Percentiles rank a stretch among this genome's conserved stretches.
phyloP scores from a whole-genome alignment of 371 early-diverging fungal genomes.

The Zopfochytrium polystomum region DNA sequence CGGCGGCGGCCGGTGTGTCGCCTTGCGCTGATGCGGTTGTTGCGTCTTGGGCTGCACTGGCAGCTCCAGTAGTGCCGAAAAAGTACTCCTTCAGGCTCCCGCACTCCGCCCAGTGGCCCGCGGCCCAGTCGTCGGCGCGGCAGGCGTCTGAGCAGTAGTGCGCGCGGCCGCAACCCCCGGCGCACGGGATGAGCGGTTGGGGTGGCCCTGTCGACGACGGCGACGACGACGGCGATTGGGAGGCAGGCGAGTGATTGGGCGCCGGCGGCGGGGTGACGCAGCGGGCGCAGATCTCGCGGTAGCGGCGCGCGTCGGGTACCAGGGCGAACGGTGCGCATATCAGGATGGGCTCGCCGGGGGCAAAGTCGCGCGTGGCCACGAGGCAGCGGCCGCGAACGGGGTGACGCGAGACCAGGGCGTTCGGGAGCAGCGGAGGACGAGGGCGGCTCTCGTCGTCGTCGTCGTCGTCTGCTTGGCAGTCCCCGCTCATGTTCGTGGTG shows the following conservation, averaged over 20 bases:
- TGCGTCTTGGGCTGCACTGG: background rate
- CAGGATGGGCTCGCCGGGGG: slow-evolving; percentile 30
- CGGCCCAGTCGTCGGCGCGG: slow-evolving; percentile 16
- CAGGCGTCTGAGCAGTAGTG: slow-evolving; percentile 26
- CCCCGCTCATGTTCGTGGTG: too few relatives aligned
- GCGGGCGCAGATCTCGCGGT: slow-evolving; percentile 13
- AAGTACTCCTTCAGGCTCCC: slow-evolving; percentile 11
- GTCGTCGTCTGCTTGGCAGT: too few relatives aligned
- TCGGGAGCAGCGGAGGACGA: too few relatives aligned
- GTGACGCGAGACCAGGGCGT: slow-evolving; percentile 11
- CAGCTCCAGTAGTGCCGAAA: background rate
- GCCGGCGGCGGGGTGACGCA: slow-evolving; percentile 18
- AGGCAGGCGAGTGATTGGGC: background rate
- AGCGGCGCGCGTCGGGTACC: slow-evolving; percentile 30
- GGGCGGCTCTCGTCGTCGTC: too few relatives aligned
- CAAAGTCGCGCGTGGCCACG: slow-evolving; percentile 18
- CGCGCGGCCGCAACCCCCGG: slow-evolving; percentile 10
- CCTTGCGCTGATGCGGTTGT: background rate
- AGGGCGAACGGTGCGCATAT: slow-evolving; percentile 29
- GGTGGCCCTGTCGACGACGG: background rate
- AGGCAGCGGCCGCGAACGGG: slow-evolving; percentile 39
- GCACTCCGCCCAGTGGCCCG: slow-evolving; percentile 20
- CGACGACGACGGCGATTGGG: slow-evolving; percentile 1
- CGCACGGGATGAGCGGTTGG: background rate
- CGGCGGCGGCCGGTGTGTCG: background rate